Evolutionary conservation across 2,329 filamentous ascomycete genomes (phyloP).

Genomic region (Drechslerella dactyloides): DNA sequence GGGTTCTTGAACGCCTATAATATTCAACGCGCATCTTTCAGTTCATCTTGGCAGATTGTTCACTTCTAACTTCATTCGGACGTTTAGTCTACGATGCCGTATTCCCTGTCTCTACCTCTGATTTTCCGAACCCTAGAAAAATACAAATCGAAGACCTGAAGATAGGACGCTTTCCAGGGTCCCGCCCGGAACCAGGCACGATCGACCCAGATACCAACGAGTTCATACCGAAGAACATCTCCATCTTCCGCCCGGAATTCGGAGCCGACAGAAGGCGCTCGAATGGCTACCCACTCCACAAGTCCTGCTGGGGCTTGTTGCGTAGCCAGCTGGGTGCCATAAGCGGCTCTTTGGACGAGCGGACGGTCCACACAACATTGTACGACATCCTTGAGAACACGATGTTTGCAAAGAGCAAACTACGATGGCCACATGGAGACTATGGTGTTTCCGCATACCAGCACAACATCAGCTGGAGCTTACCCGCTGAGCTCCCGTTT

Average conservation of each 20-base stretch:
- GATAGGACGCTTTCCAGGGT: too few relatives aligned
- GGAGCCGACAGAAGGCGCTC: neutral
- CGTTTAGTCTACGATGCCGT: too few relatives aligned
- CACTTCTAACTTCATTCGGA: too few relatives aligned
- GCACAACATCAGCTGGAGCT: neutral
- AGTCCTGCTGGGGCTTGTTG: conserved; percentile 8
- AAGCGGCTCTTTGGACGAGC: neutral
- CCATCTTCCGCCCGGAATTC: neutral
- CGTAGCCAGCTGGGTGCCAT: neutral
- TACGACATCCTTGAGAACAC: conserved; percentile 17
- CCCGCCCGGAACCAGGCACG: too few relatives aligned
- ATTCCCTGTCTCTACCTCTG: too few relatives aligned
- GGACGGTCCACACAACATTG: neutral
- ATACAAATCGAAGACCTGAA: too few relatives aligned
- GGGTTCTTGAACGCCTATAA: too few relatives aligned
- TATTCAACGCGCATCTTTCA: too few relatives aligned
- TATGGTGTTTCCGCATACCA: conserved; percentile 14
- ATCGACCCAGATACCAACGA: too few relatives aligned
- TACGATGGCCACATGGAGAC: conserved; percentile 16
- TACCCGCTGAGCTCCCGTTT: neutral
- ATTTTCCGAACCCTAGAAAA: too few relatives aligned
- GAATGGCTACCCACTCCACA: conserved; percentile 16
- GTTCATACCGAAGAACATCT: neutral
- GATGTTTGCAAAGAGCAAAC: conserved; percentile 3
- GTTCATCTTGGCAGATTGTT: too few relatives aligned